Base-by-base conservation (phyloP, 176 grass and related monocot species). In the Poa pratensis region DNA sequence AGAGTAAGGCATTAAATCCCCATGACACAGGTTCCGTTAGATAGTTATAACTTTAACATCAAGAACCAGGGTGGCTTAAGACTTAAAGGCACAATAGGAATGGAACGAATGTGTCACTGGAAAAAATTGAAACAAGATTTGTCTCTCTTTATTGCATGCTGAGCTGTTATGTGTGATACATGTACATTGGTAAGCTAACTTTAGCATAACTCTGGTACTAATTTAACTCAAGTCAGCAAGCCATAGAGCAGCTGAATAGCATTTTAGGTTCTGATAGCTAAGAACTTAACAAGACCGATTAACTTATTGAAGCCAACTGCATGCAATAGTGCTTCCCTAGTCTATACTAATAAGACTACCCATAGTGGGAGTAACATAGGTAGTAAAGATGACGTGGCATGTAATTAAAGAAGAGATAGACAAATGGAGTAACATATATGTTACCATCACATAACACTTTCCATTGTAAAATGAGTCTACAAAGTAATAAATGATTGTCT, bases 1-100 rank as follows among this genome's bases (percentile, higher is more conserved):
- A 64, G 40, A 60, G 43, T 26, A 60, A 60, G 34, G 8, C 20
- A 60, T 9, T 59, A 15, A 50, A 70, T 43, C n/a, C 45, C 14
- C 6, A 18, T 35, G 34, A 35, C 34, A 37, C 4, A 37, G 35
- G 34, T 35, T 35, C 34, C 34, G 4, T 17, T 26, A 13, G 43
- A 73, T 28, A 71, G 69, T 45, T 71, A 71, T 48, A 6, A 72
- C 6, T 71, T 45, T 48, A 72, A 43, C 40, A 72, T 72, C 11
- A 14, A 48, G 69, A 72, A 72, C n/a, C 40, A 81, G 59, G 49
- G 52, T 60, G 63, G 50, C 8, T 72, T 69, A 43, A 85, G 24
- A 35, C 46, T 69, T 23, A 13, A 78, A 61, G 20, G n/a, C 54
- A 78, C 76, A 42, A 66, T 26, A 76, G 10, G 60, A 69, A 53